These are phyloP conservation scores for Aspergillus terreus DNA, from an alignment of 2,329 filamentous ascomycete genomes.

Conservation along the genomic window DNA sequence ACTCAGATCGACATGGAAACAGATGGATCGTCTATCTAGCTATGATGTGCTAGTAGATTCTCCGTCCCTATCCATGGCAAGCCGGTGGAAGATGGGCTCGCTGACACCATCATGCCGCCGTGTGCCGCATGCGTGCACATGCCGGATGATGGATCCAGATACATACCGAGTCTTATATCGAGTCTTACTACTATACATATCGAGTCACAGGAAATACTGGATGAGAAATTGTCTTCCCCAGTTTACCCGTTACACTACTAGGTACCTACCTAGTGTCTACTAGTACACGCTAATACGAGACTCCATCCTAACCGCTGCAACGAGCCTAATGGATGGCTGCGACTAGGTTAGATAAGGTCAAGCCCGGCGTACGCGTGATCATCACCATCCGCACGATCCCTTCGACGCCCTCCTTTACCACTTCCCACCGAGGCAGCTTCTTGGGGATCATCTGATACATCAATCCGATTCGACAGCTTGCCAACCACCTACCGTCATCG, in stretches of 20 bases:
- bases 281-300: neutral
- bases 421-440: no score
- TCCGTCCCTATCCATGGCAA: neutral
- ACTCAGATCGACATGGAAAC: neutral
- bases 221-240: no score
- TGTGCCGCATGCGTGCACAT: no score
- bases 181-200: no score
- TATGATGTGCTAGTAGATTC: no score
- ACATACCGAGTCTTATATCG: no score
- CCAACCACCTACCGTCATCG: neutral
- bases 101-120: no score
- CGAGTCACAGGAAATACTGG: no score
- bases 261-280: neutral
- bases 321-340: neutral
- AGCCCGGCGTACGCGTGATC: neutral
- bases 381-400: neutral
- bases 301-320: neutral
- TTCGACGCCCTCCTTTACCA: neutral
- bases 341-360: neutral
- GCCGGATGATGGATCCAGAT: no score
- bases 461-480: neutral
- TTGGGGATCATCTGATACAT: no score
- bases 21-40: neutral
- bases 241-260: no score
- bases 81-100: neutral